Percentiles rank a stretch among this genome's conserved stretches.
These are phyloP conservation scores for Tulasnella sp. DNA, from an alignment of 768 basidiomycete species.

Conservation along the genomic window DNA sequence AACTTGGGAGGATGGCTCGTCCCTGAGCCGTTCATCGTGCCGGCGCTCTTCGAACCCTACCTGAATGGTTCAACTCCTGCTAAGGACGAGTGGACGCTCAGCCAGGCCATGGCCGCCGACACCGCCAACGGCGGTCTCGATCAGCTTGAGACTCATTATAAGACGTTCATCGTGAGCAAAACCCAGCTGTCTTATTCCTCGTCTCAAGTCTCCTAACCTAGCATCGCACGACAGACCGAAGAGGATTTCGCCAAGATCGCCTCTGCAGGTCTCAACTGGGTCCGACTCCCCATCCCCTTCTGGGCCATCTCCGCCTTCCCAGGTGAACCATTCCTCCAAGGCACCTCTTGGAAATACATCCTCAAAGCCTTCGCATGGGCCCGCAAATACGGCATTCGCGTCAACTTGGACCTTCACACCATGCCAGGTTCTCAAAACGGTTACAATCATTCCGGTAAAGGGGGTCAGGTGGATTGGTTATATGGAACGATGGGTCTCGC, in stretches of 20 bases:
- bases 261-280: conserved; percentile 84
- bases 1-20: conserved; percentile 92
- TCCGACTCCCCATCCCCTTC: conserved; percentile 81
- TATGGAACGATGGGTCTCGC: conserved; percentile 90
- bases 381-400: conserved; percentile 89
- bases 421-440: conserved; percentile 65
- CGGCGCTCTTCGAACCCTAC: conserved; percentile 66
- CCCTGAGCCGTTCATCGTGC: conserved; percentile 36
- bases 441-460: conserved; percentile 89
- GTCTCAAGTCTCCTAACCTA: neutral
- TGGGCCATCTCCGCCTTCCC: conserved; percentile 83
- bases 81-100: conserved; percentile 79
- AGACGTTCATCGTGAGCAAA: conserved; percentile 75
- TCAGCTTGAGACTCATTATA: conserved; percentile 76
- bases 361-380: conserved; percentile 91
- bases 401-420: conserved; percentile 70
- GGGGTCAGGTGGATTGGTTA: conserved; percentile 68
- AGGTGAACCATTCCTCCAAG: conserved; percentile 73
- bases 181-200: neutral
- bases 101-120: conserved; percentile 55
- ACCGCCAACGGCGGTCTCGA: conserved; percentile 50
- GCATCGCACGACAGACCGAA: conserved; percentile 67
- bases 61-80: conserved; percentile 34
- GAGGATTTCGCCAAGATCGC: conserved; percentile 91
- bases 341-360: conserved; percentile 82